Evolutionary conservation across 2,329 filamentous ascomycete species (phyloP).

Genomic region (Byssochlamys sp.): DNA sequence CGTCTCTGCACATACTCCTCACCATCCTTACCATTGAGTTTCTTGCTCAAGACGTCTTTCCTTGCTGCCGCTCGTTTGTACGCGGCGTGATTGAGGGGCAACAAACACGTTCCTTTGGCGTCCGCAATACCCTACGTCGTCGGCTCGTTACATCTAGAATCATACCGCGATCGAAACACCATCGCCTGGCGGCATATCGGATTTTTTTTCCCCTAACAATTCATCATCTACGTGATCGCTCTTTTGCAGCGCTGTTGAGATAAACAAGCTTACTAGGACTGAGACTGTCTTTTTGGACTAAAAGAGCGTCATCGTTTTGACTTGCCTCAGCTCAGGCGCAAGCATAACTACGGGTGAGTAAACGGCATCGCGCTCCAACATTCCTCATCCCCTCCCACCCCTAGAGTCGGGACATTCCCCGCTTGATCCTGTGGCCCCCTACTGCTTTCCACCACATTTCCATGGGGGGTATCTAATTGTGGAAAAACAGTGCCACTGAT

Average conservation of each 20-base stretch:
- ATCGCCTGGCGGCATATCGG: background rate
- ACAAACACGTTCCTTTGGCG: background rate
- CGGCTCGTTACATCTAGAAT: background rate
- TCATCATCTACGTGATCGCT: background rate
- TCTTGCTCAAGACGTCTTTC: background rate
- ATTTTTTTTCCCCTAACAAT: background rate
- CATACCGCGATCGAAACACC: background rate
- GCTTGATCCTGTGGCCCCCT: background rate
- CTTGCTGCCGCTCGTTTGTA: background rate
- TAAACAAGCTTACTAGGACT: background rate
- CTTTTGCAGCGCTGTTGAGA: background rate
- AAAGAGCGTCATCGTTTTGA: background rate
- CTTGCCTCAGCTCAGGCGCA: background rate
- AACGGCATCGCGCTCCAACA: conserved; percentile 1
- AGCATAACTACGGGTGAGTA: background rate
- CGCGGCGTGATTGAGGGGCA: background rate
- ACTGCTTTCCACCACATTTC: conserved; percentile 3
- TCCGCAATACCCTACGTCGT: background rate
- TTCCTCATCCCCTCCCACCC: conserved; percentile 9
- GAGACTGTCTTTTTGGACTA: background rate
- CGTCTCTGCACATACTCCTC: background rate
- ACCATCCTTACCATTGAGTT: background rate
- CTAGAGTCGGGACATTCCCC: conserved; percentile 20
- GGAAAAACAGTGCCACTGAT: background rate
- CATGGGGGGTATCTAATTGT: conserved; percentile 3